Base-by-base conservation (phyloP, 2,329 filamentous ascomycete species). In the Colletotrichum sp. region DNA sequence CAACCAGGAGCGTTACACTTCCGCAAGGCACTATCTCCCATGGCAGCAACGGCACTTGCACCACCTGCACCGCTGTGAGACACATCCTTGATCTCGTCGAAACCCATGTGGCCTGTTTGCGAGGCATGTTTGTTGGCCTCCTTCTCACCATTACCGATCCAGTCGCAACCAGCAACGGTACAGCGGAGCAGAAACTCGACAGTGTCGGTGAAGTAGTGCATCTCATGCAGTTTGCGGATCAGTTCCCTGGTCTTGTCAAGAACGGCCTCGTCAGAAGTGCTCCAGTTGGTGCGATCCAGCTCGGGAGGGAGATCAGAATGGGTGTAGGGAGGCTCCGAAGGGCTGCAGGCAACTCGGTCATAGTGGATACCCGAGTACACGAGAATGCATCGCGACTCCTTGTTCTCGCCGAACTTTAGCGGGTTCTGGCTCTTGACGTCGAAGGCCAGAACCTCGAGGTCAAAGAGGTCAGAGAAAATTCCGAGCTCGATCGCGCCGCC, bases 331-430 rank as follows among this genome's bases (percentile, higher is more conserved):
- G 85, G 89, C 77, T 88, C 90, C 26, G 88, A 92, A 52, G 90
- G 92, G 21, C 92, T 93, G 78, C 98, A 92, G 1, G 94, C 95
- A 75, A 98, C 93, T 8, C 95, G 93, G 84, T 98, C 96, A 85
- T 98, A 98, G 83, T 98, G 96, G 67, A 98, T 97, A 4, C 96
- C 96, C 0, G 94, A 96, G 85, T 98, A 98, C 1, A 98, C 93
- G 28, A 98, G 87, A 30, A 98, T 92, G 81, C 95, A 96, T 8
- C 95, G 90, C 55, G 90, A 91, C 38, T 87, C 83, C 69, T 91
- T 91, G 1, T 92, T 92, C 81, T 97, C 94, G 78, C 98, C 98
- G 85, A 96, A 98, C 7, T 91, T 91, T 80, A 86, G 84, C 8
- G 86, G 78, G 38, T 80, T 84, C 77, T 84, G 82, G 1, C 81